A percentile compares a stretch with the other conserved stretches of the same genome.
Evolutionary conservation across 495 filamentous ascomycete species (phyloP).

Genomic region (Patellaria atrata): DNA sequence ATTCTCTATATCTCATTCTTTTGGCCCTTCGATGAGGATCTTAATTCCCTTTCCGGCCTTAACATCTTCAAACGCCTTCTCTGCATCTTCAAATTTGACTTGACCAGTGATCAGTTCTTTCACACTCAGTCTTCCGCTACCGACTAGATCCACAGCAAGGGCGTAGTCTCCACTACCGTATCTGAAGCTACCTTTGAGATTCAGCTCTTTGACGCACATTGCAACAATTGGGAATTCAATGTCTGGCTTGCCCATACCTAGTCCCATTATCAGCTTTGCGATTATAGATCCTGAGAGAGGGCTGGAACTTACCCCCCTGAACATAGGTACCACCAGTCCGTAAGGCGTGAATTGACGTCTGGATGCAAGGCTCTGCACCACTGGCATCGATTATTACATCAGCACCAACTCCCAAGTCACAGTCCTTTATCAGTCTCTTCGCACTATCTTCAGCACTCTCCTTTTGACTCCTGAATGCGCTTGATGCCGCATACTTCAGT

Average conservation of each 20-base stretch:
- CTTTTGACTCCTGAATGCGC: slow-evolving; percentile 43
- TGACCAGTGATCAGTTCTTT: slow-evolving; percentile 55
- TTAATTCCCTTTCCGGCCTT: slow-evolving; percentile 72
- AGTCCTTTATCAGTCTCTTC: slow-evolving; percentile 35
- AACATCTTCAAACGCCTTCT: slow-evolving; percentile 64
- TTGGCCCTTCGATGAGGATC: slow-evolving; percentile 55
- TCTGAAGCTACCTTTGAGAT: slow-evolving; percentile 64
- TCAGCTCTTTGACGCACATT: slow-evolving; percentile 69
- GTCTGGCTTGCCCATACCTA: slow-evolving; percentile 65
- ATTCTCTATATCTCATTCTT: slow-evolving; percentile 32
- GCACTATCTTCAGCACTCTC: slow-evolving; percentile 51
- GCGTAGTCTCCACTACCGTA: slow-evolving; percentile 73
- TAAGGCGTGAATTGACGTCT: slow-evolving; percentile 56
- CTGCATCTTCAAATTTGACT: slow-evolving; percentile 57
- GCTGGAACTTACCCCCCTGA: slow-evolving; percentile 42
- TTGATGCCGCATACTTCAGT: slow-evolving; percentile 46
- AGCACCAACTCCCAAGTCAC: slow-evolving; percentile 43
- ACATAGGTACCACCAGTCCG: slow-evolving; percentile 65
- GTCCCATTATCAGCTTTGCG: slow-evolving; percentile 4
- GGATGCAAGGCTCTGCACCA: slow-evolving; percentile 64
- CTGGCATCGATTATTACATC: slow-evolving; percentile 74
- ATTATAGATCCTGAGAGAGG: neutral
- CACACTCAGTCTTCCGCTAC: slow-evolving; percentile 47
- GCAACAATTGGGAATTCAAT: slow-evolving; percentile 73
- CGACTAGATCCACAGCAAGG: slow-evolving; percentile 57